A percentile compares a stretch with the other conserved stretches of the same genome.
Evolutionary conservation across 176 grass and related monocot genomes (phyloP).

Genomic region (Saccharum officinarum): DNA sequence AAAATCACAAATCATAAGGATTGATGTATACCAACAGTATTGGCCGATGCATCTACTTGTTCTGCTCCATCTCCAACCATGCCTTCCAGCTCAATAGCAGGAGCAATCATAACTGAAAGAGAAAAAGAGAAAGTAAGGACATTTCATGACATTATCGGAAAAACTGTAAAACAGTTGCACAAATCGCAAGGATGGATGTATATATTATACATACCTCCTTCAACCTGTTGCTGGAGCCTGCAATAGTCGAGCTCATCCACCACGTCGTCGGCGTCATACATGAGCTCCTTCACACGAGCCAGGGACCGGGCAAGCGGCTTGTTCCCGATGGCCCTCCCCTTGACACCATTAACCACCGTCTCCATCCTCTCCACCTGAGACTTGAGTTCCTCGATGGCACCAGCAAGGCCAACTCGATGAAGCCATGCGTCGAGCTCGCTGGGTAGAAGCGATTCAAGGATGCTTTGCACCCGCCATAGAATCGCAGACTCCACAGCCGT

Average conservation of each 20-base stretch:
- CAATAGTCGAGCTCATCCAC: constrained; percentile 43
- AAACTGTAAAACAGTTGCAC: no score
- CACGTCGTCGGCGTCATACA: constrained; percentile 32
- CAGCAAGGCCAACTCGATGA: not conserved
- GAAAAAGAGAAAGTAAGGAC: no score
- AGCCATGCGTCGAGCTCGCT: not conserved
- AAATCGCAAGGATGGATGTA: no score
- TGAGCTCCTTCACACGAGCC: constrained; percentile 2
- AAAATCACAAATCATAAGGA: no score
- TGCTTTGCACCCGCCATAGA: not conserved
- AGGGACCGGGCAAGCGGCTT: not conserved
- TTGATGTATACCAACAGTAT: no score
- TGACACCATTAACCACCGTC: not conserved
- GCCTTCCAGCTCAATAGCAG: no score
- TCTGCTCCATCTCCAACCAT: no score
- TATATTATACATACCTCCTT: not conserved
- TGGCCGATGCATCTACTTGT: no score
- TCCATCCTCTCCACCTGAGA: not conserved
- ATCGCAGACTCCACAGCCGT: not conserved
- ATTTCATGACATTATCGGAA: not conserved
- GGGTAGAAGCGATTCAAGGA: not conserved
- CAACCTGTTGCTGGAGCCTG: constrained; percentile 22
- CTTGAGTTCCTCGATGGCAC: not conserved
- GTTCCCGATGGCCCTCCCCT: not conserved
- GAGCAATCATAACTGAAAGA: no score